These are phyloP conservation scores for Xylaria digitata DNA, from an alignment of 2,329 filamentous ascomycete genomes.

Conservation along the genomic window DNA sequence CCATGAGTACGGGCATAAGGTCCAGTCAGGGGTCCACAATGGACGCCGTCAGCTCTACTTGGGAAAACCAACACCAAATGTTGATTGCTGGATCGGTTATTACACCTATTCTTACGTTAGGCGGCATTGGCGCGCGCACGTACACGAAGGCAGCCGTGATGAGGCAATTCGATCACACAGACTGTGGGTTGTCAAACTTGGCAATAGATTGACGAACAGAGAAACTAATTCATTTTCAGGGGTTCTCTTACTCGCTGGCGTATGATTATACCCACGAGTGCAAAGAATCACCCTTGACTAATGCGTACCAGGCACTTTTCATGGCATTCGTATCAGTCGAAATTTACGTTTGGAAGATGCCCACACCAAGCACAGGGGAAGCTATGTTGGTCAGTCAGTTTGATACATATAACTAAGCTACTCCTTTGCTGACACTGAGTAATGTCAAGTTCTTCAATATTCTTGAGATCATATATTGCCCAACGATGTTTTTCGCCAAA, in stretches of 20 bases:
- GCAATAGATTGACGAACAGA: too few species aligned
- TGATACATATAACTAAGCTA: not conserved
- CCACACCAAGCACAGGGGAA: not conserved
- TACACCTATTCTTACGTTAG: not conserved
- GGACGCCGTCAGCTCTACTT: too few species aligned
- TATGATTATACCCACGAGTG: not conserved
- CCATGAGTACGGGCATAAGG: too few species aligned
- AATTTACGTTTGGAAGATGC: too few species aligned
- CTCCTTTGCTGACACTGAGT: not conserved
- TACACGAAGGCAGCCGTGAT: conserved; percentile 9
- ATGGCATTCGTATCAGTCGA: conserved; percentile 7
- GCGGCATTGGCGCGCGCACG: conserved; percentile 4
- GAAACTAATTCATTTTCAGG: conserved; percentile 2
- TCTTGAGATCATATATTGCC: conserved; percentile 28
- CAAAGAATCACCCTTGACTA: not conserved
- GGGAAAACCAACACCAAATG: too few species aligned
- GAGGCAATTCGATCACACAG: conserved; percentile 14
- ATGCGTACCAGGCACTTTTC: conserved; percentile 7
- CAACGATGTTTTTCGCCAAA: conserved; percentile 29
- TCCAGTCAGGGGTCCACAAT: too few species aligned
- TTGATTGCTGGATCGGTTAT: conserved; percentile 6
- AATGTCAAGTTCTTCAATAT: conserved; percentile 19
- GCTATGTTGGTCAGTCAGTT: not conserved
- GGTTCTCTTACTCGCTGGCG: conserved; percentile 8
- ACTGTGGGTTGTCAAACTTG: not conserved